Evolutionary conservation across 2,329 filamentous ascomycete genomes (phyloP).

Genomic region (Akanthomyces dipterigenus): DNA sequence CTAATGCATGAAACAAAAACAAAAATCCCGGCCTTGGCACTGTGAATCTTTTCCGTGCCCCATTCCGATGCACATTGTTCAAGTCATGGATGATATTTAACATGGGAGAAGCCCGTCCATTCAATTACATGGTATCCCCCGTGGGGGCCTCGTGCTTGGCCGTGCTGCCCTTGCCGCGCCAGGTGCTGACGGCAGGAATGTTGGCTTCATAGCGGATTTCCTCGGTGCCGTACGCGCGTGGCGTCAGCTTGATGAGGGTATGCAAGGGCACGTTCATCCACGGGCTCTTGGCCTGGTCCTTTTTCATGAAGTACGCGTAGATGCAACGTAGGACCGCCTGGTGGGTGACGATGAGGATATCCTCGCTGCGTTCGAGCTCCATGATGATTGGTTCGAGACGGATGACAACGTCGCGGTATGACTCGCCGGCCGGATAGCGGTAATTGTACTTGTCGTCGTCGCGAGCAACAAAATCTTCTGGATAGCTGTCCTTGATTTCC

Average conservation of each 20-base stretch:
- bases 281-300: conserved; percentile 82
- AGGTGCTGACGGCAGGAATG: conserved; percentile 93
- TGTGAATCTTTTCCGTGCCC: not conserved
- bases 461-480: conserved; percentile 89
- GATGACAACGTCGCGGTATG: conserved; percentile 93
- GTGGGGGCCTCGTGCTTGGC: conserved; percentile 73
- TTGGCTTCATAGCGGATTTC: conserved; percentile 83
- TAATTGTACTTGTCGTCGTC: conserved; percentile 99
- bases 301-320: conserved; percentile 98
- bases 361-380: conserved; percentile 93
- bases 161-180: conserved; percentile 86
- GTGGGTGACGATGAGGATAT: conserved; percentile 96
- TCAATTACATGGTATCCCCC: conserved; percentile 27
- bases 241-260: conserved; percentile 92
- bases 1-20: conserved; percentile 1
- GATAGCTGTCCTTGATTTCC: conserved; percentile 84
- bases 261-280: conserved; percentile 99
- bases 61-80: not conserved
- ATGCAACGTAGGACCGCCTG: conserved; percentile 96
- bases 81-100: not conserved
- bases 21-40: not conserved
- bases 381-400: conserved; percentile 98
- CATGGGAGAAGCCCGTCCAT: too few species aligned
- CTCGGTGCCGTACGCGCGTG: conserved; percentile 86
- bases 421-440: conserved; percentile 93